Evolutionary conservation across 1,284 basidiomycete species (phyloP), one percentile per base, ranked within the genome.

Genomic region (Rhodotorula mucilaginosa): DNA sequence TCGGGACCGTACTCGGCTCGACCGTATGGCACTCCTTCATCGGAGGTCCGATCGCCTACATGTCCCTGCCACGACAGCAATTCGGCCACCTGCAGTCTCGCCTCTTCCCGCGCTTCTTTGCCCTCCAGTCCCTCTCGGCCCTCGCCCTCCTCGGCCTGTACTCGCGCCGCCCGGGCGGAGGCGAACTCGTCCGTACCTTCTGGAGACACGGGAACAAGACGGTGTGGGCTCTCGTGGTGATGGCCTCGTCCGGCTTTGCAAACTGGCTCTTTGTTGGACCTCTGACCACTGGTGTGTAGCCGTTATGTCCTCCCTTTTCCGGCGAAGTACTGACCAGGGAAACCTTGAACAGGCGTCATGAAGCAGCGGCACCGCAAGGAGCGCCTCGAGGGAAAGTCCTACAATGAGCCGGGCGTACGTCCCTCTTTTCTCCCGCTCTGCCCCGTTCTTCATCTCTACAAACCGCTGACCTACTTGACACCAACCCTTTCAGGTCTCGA

Each of bases 31-130:
- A 75, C 57, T 49, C 56, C 4, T 68, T 73, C 65, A 56, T 75
- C 57, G 68, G 63, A 23, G 74, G 74, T 0, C 67, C 70, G 16
- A 64, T 76, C 49, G 70, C 74, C 13, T 77, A 75, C 72, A 61
- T 61, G 23, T 62, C 61, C 44, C 70, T 77, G 34, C 72, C 73
- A 23, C 73, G 74, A 19, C 70, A 72, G 57, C 71, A 73, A 52
- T 78, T 78, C 63, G 76, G 74, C 54, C 64, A 72, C 47, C 76
- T 78, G 13, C 77, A 78, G 54, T 68, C 70, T 47, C 64, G 68
- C 47, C 64, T 75, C 46, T 77, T 77, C 61, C 77, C 77, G 1
- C 63, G 61, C 44, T 77, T 67, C 65, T 72, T 71, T 57, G 47
- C 66, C 26, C 61, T 72, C 31, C 72, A 76, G 57, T 51, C 69